Base-by-base conservation (phyloP, 2,329 filamentous ascomycete genomes). In the Hymenotorrendiella dingleyae region DNA sequence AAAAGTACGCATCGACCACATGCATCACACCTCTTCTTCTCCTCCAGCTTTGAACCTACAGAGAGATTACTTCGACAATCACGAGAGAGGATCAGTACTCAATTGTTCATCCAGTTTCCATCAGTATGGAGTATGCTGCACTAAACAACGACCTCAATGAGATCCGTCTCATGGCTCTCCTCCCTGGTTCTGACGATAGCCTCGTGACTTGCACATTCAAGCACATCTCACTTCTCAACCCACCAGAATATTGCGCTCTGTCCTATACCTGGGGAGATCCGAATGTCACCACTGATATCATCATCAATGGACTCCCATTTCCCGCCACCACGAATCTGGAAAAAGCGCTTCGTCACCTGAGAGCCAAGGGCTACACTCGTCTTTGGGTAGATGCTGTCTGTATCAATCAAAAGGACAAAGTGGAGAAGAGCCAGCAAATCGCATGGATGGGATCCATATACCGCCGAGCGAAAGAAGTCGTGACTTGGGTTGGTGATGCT, bases 381-480 rank as follows among this genome's bases (percentile, higher is more conserved):
- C 19, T 27, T 12, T 37, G 23, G 35, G 12, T 37, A 19, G 34
- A 36, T 36, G 34, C 34, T 2, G 23, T 37, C 11, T 37, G 35
- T 16, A 33, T 57, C 29, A 44, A 58, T 29, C 55, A 58, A 42
- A 16, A 4, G 2, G 46, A 56, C 32, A 26, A 24, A 4, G 20
- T 14, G 4, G 56, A 58, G 35, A 53, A 43, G 24, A 45, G 23
- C 9, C 17, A 36, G 6, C 53, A 59, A 33, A 42, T 58, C 4
- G 26, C 35, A 12, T 30, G 45, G 19, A 59, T 59, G 52, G 47
- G 41, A 11, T 14, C 52, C 4, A 60, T 62, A 21, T 62, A 54
- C 34, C 30, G 47, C 27, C 16, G 32, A 12, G 52, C 53, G 11
- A 19, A 8, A 14, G 29, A n/a, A 6, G 34, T 33, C 16, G 11